Base-by-base conservation (phyloP, 495 filamentous ascomycete species). In the Penicillium lagena region DNA sequence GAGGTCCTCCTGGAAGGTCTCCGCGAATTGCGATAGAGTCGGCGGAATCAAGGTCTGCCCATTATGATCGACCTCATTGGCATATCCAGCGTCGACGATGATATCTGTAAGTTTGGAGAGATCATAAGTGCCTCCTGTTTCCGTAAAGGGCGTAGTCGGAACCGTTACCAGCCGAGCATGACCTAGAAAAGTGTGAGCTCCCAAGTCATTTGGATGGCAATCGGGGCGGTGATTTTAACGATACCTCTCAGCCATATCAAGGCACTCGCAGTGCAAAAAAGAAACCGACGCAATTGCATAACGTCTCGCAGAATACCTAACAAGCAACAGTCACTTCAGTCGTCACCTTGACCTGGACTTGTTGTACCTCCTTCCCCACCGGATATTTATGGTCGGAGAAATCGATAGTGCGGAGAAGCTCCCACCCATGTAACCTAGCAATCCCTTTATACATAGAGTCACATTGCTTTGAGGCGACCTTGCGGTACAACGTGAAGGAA, bases 21-120 rank as follows among this genome's bases (percentile, higher is more conserved):
- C 39, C 5, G 68, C 71, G 41, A 77, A 75, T 1, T 64, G 52
- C 11, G 48, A 46, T 9, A 75, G 52, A 13, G 59, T 71, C n/a
- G 71, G 72, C 7, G 73, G 71, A 8, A 75, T 75, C n/a, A 71
- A 53, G 9, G 73, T 77, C 46, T 71, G 55, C 29, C 73, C 72
- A 13, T 54, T 14, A 9, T 56, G 52, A 39, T 77, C 63, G 13
- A 65, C 58, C 1, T 46, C 33, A 7, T 64, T 39, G 1, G 62
- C 50, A 52, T 63, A 74, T 12, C 55, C 51, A n/a, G 57, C 43
- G 43, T 77, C 64, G 10, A 75, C 62, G 17, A 75, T 49, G 28
- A 76, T 63, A 4, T 46, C 37, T 12, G 61, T 60, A 8, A 72
- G n/a, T 2, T 58, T 36, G 1, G 53, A 47, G 11, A 73, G 45